Base-by-base conservation (phyloP, 768 basidiomycete species). In the Podaxis sp. region DNA sequence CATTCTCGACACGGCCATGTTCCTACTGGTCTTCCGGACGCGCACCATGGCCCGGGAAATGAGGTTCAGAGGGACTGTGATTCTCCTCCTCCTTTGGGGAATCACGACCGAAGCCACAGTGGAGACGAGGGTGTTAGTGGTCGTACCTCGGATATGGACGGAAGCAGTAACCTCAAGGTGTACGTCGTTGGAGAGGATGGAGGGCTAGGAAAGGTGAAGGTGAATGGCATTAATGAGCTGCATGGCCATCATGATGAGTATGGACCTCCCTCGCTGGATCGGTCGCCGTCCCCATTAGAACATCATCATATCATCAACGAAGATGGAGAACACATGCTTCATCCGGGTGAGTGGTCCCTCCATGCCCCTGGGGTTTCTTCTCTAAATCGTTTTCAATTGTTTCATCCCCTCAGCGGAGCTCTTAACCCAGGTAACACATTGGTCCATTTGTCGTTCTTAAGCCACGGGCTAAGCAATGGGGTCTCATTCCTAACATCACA, bases 291-390 rank as follows among this genome's bases (percentile, higher is more conserved):
- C 50, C 36, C 50, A 24, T 51, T 60, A 26, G 58, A 60, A 13
- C 58, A 52, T 36, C 58, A 44, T 57, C 26, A 41, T 52, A 50
- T 62, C 60, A 37, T 55, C 20, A 20, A 62, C 33, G 60, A 54
- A 41, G 53, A 36, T 24, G 53, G 40, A 4, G 53, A 62, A 55
- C 46, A 46, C 60, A 62, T 62, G 60, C 53, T 56, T 40, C 61
- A 56, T 56, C 33, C 61, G 55, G 55, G 61, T 62, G 26, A 56
- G 54, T 30, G 53, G 44, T 40, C 36, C 26, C 58, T 37, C 40
- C 58, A 15, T 38, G 7, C 24, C 24, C 15, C 22, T 52, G 36
- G 11, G 15, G 36, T 40, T 38, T n/a, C 15, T 2, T 38, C n/a
- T 51, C 48, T 44, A 40, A 50, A 13, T 24, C 13, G 49, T 4